Percentiles rank a stretch among this genome's conserved stretches.
These are phyloP conservation scores for Ascosphaera apis DNA, from an alignment of 2,329 filamentous ascomycete species.

Conservation along the genomic window DNA sequence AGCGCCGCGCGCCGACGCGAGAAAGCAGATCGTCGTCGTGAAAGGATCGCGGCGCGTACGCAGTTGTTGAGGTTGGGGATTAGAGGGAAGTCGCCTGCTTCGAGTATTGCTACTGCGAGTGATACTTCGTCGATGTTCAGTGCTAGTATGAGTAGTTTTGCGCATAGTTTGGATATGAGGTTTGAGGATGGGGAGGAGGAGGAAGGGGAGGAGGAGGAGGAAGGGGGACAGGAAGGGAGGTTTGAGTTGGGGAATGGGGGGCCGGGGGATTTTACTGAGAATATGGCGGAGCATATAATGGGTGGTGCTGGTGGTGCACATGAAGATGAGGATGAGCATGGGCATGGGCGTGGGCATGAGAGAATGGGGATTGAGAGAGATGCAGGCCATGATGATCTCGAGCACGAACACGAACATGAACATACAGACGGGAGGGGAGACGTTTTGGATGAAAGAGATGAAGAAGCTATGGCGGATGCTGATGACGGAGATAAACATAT, in stretches of 20 bases:
- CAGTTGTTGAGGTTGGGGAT: too few species aligned
- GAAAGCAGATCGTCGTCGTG: too few species aligned
- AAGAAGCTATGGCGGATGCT: too few species aligned
- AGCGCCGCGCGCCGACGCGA: too few species aligned
- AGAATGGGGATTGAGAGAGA: constrained; percentile 3
- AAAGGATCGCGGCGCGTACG: too few species aligned
- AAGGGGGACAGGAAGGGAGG: constrained; percentile 9
- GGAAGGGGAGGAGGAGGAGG: constrained; percentile 7
- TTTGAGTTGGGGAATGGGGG: constrained; percentile 18
- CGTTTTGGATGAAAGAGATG: constrained; percentile 8
- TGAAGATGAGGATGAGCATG: constrained; percentile 3
- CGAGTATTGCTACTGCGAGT: too few species aligned
- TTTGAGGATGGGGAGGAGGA: not conserved
- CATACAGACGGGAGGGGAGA: constrained; percentile 5
- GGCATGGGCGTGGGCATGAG: too few species aligned
- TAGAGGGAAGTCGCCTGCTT: too few species aligned
- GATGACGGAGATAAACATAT: too few species aligned
- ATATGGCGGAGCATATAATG: constrained; percentile 18
- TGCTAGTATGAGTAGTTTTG: too few species aligned
- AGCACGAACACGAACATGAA: constrained; percentile 1
- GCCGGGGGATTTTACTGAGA: constrained; percentile 20
- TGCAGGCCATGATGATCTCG: constrained; percentile 4
- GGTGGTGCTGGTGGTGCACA: constrained; percentile 5
- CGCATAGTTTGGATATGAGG: too few species aligned
- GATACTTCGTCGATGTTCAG: too few species aligned